Percentiles rank a stretch among this genome's conserved stretches.
Conservation (phyloP, 2,329 filamentous ascomycete genomes). For the Trichoderma polysporum region DNA sequence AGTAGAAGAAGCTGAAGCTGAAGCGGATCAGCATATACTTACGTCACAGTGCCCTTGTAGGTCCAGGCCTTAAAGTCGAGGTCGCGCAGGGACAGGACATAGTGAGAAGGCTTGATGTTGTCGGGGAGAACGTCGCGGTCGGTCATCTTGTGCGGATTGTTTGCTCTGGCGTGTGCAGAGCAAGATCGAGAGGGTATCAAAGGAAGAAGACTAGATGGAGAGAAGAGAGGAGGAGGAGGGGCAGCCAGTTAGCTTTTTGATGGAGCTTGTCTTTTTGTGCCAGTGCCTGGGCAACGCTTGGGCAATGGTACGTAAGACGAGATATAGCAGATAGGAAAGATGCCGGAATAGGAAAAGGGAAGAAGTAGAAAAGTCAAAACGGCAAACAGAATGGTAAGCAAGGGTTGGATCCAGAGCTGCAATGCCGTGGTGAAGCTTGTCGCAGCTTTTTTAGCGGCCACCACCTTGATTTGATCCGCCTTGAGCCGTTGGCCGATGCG, state of each 20-base stretch:
- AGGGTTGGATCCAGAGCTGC: neutral
- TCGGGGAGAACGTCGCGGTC: constrained; percentile 64
- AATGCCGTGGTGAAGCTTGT: constrained; percentile 1
- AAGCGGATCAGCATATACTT: constrained; percentile 27
- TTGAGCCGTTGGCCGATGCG: constrained; percentile 6
- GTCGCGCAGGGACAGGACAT: constrained; percentile 77
- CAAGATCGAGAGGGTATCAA: constrained; percentile 34
- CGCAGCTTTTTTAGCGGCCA: neutral
- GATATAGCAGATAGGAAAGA: neutral
- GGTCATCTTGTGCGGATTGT: constrained; percentile 44
- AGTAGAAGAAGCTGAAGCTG: neutral
- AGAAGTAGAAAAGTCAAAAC: no score
- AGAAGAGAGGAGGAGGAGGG: constrained; percentile 1
- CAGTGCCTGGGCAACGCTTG: neutral
- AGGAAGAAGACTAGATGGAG: constrained; percentile 25
- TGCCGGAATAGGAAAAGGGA: neutral
- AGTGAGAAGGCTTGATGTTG: constrained; percentile 78
- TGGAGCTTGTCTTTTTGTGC: neutral
- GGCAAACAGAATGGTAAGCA: neutral
- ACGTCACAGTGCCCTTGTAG: constrained; percentile 78
- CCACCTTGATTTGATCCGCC: neutral
- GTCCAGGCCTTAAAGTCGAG: constrained; percentile 73
- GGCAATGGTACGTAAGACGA: neutral
- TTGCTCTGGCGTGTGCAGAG: constrained; percentile 39
- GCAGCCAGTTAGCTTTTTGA: constrained; percentile 5